Evolutionary conservation across 1,284 basidiomycete species (phyloP), one percentile per base, ranked within the genome.

Genomic region (Mrakiaceae sp.): DNA sequence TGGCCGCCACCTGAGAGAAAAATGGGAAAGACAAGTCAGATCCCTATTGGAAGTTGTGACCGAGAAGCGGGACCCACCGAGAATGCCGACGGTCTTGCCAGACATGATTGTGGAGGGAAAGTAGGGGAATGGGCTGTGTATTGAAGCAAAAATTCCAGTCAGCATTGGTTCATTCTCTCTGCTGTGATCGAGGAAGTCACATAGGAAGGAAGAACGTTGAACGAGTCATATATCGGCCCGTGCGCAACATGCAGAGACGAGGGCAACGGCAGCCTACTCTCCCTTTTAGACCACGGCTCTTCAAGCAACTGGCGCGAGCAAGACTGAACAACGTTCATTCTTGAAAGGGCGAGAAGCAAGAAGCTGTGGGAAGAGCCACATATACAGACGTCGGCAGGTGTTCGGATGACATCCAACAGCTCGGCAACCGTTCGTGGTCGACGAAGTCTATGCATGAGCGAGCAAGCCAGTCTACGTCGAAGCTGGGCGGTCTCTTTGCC

Each of bases 1-100:
- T 98, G 95, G 70, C 95, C 95, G 59, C 95, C 96, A 70, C 95
- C 95, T 92, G 70, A 9, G 61, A 27, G 14, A 57, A 40, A 51
- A 52, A 60, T 60, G 43, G 46, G 50, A 63, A n/a, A 40, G 50
- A 10, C 14, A 54, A 11, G n/a, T 42, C 40, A 58, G 42, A 52
- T 9, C 11, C 14, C 8, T 10, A 27, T 58, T 40, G 43, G 49
- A 27, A 3, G 9, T 60, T 8, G 9, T 39, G 63, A 49, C 6
- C 27, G 39, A 48, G 50, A 42, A 40, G 39, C 40, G 43, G 44
- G 5, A 59, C 73, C 63, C 59, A 76, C 75, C 75, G 46, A 77
- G 71, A 62, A 77, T 77, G 48, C 75, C 75, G 59, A 77, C 75
- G 9, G 74, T 77, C 70, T 75, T 75, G 59, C 70, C 70, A 16